Evolutionary conservation across 768 basidiomycete species (phyloP).

Genomic region (Candolleomyces aberdarensis): DNA sequence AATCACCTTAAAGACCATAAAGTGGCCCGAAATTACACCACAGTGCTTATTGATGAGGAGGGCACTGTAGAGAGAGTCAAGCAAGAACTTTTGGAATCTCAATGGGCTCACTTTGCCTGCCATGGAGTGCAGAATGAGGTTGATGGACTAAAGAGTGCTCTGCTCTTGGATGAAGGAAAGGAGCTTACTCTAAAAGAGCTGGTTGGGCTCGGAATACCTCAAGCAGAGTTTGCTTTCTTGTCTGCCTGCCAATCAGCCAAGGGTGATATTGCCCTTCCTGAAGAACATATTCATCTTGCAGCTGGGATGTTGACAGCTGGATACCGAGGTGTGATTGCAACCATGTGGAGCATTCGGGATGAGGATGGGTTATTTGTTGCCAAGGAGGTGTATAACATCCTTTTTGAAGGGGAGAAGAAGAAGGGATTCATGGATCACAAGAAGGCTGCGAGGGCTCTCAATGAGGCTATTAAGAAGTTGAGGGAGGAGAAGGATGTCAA

Average conservation of each 20-base stretch:
- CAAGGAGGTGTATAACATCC: constrained; percentile 2
- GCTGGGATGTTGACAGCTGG: constrained; percentile 11
- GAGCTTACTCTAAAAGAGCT: constrained; percentile 6
- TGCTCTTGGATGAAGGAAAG: not conserved
- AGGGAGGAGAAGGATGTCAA: not conserved
- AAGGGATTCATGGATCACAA: not conserved
- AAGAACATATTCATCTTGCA: constrained; percentile 12
- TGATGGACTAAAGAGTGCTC: constrained; percentile 8
- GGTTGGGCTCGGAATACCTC: not conserved
- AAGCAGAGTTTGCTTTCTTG: constrained; percentile 10
- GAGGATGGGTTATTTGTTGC: constrained; percentile 2
- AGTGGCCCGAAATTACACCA: not conserved
- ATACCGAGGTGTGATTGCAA: constrained; percentile 9
- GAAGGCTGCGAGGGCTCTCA: not conserved
- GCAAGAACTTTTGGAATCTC: constrained; percentile 7
- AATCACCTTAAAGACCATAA: not conserved
- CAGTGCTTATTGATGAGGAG: not conserved
- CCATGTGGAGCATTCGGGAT: constrained; percentile 12
- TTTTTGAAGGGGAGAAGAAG: not conserved
- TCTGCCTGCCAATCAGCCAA: constrained; percentile 11
- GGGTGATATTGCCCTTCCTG: constrained; percentile 6
- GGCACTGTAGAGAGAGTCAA: constrained; percentile 10
- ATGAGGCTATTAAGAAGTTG: not conserved
- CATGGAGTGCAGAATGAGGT: constrained; percentile 5
- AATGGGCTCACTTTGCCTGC: constrained; percentile 11